Base-by-base conservation (phyloP, 2,329 filamentous ascomycete species). In the Alternaria sp. region DNA sequence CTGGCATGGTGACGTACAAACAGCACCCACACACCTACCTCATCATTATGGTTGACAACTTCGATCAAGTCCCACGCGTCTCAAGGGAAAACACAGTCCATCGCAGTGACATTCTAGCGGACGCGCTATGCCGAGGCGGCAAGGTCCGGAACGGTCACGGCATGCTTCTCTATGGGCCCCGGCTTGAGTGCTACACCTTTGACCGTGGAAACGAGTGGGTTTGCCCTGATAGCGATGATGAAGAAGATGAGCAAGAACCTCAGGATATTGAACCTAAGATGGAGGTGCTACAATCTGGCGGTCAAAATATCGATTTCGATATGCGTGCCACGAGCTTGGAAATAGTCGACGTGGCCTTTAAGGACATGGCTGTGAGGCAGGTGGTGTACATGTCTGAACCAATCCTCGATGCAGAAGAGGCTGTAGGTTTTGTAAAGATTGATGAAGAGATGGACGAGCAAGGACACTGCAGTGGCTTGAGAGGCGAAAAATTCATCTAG, bases 121-220 rank as follows among this genome's bases (percentile, higher is more conserved):
- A 69, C 36, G 30, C 60, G 4, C 59, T 75, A 14, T 67, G 68
- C 30, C 32, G 53, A 5, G 27, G 56, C 2, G 68, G 64, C 4
- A 55, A 63, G 1, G 62, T 77, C 4, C 30, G 51, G 5, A 41
- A 54, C 1, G 69, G 72, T 12, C 58, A 66, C 32, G 72, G 63
- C 11, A 66, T 75, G 20, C 36, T 76, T 10, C 57, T 77, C 18
- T 63, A 73, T 9, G 74, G 74, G 4, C 57, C 64, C 3, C 60
- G 58, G 5, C 54, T 77, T 25, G 72, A 74, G 52, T 60, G 72
- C 43, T 75, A 75, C 62, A 40, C 46, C 6, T 76, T 65, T 50
- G 59, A 69, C 27, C 55, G 57, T 20, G 50, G 59, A 28, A 16
- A 22, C 5, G 36, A 43, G 3, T 51, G 36, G 60, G 16, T 43